Evolutionary conservation across 108 stramenopile species (phyloP).

Genomic region (Mediolabrus comicus): DNA sequence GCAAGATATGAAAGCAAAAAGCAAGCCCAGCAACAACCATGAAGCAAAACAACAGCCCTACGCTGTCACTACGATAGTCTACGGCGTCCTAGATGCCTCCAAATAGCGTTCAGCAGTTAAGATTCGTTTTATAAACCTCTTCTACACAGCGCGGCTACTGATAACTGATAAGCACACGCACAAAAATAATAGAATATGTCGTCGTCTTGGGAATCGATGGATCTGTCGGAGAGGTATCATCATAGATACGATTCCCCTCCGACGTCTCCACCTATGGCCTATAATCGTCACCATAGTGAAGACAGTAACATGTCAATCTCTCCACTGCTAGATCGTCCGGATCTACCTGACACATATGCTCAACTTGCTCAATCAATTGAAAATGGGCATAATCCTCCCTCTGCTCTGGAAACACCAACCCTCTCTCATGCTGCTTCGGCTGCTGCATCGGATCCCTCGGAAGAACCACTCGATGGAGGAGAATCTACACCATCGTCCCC

Average conservation of each 20-base stretch:
- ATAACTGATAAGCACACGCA: too few relatives aligned
- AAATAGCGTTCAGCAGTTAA: too few relatives aligned
- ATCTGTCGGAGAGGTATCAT: neutral
- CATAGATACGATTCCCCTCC: neutral
- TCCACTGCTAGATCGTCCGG: neutral
- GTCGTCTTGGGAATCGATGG: neutral
- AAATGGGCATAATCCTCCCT: neutral
- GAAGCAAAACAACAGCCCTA: too few relatives aligned
- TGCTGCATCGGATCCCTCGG: neutral
- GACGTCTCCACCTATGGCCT: neutral
- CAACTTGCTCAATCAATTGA: neutral
- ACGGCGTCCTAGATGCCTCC: too few relatives aligned
- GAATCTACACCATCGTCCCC: too few relatives aligned
- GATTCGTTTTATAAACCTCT: too few relatives aligned
- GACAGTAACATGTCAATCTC: neutral
- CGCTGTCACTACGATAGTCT: too few relatives aligned
- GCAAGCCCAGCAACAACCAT: too few relatives aligned
- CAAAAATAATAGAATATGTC: too few relatives aligned
- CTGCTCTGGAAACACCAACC: neutral
- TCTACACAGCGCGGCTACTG: too few relatives aligned
- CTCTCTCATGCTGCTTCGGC: neutral
- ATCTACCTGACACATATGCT: neutral
- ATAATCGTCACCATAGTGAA: neutral
- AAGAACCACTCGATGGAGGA: too few relatives aligned
- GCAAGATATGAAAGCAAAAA: conserved; percentile 52